A percentile compares a stretch with the other conserved stretches of the same genome.
Conservation (phyloP, 2,329 filamentous ascomycete species). For the Trichocomaceae sp. region DNA sequence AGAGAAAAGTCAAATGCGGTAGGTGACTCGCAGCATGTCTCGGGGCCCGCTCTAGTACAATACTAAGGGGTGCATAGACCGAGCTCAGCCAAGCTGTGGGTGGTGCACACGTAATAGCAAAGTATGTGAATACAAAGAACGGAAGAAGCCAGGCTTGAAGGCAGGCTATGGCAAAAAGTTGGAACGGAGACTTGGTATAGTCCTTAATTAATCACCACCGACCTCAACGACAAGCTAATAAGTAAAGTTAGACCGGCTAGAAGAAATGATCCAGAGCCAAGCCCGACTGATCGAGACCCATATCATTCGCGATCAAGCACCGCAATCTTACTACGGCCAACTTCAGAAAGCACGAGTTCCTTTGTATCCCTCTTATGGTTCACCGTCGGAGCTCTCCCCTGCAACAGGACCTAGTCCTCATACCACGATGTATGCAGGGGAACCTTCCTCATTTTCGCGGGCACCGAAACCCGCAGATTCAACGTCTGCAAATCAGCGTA, state of each 20-base stretch:
- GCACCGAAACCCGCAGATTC: conserved; percentile 43
- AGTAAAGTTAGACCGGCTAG: conserved; percentile 51
- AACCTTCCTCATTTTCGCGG: conserved; percentile 47
- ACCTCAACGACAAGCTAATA: background rate
- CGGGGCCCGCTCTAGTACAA: background rate
- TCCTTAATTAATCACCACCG: background rate
- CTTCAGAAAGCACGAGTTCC: conserved; percentile 19
- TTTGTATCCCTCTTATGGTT: conserved; percentile 36
- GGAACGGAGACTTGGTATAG: conserved; percentile 57
- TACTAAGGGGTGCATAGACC: conserved; percentile 30
- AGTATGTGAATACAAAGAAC: conserved; percentile 61
- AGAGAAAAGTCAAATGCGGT: conserved; percentile 43
- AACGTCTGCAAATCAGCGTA: conserved; percentile 38
- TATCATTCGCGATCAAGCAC: conserved; percentile 35
- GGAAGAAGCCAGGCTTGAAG: conserved; percentile 61
- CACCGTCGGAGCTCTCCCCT: conserved; percentile 46
- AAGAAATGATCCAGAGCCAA: conserved; percentile 60
- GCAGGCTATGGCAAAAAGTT: conserved; percentile 66
- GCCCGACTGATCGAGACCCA: conserved; percentile 59
- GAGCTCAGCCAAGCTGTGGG: conserved; percentile 56
- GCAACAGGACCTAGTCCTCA: conserved; percentile 51
- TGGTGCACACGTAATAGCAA: conserved; percentile 65
- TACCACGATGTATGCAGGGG: conserved; percentile 56
- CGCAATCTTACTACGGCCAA: conserved; percentile 25
- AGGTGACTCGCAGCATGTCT: conserved; percentile 14